These are phyloP conservation scores for Coemansia sp. DNA, from an alignment of 192 early-diverging fungal genomes.

Conservation along the genomic window DNA sequence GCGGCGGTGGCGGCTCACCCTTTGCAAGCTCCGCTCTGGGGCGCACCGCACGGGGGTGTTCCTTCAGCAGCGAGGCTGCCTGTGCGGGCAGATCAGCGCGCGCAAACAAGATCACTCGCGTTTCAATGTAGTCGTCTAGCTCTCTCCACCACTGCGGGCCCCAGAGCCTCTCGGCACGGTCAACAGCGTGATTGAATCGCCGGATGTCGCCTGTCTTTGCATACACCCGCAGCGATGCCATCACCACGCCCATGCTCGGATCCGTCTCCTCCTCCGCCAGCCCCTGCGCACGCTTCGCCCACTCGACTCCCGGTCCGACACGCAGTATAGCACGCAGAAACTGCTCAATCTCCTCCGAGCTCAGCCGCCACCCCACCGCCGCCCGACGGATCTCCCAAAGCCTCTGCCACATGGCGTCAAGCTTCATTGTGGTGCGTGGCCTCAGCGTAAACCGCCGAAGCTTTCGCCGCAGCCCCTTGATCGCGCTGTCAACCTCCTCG, in stretches of 20 bases:
- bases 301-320: constrained; percentile 10
- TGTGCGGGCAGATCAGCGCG: constrained; percentile 24
- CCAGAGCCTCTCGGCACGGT: background rate
- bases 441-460: constrained; percentile 19
- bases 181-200: constrained; percentile 1
- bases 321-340: constrained; percentile 29
- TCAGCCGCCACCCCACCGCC: constrained; percentile 9
- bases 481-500: constrained; percentile 17
- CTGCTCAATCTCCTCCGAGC: constrained; percentile 9
- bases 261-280: constrained; percentile 3
- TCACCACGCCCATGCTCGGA: background rate
- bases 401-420: constrained; percentile 32
- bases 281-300: constrained; percentile 17
- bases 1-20: constrained; percentile 3
- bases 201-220: constrained; percentile 33
- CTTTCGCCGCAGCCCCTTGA: constrained; percentile 20
- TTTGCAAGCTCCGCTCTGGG: background rate
- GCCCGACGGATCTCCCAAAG: constrained; percentile 13
- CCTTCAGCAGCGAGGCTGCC: constrained; percentile 9
- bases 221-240: constrained; percentile 20
- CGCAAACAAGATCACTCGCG: constrained; percentile 15
- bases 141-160: constrained; percentile 1
- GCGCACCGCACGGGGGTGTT: background rate
- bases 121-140: constrained; percentile 13
- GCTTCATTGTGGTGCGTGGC: constrained; percentile 17